Conservation (phyloP, 2,329 filamentous ascomycete genomes). For the Hypoxylon sp. region DNA sequence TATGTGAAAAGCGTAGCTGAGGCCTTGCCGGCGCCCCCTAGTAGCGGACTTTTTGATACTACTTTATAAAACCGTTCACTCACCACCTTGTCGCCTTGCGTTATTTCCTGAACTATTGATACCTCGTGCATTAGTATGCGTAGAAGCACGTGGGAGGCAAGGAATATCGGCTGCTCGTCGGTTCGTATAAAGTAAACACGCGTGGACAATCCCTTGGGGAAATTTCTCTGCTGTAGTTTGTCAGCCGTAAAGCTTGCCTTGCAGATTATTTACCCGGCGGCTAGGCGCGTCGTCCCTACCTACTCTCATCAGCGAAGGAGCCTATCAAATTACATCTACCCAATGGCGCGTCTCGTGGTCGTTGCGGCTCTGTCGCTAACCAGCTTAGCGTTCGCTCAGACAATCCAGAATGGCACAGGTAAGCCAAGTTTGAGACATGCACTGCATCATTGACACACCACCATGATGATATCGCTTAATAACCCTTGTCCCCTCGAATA, state of each 20-base stretch:
- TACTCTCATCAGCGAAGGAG: conserved; percentile 2
- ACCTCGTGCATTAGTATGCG: conserved; percentile 19
- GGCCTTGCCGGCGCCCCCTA: conserved; percentile 1
- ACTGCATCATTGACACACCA: conserved; percentile 6
- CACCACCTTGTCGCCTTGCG: no score
- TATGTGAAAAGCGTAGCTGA: conserved; percentile 15
- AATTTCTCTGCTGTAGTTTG: conserved; percentile 10
- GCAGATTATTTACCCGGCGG: conserved; percentile 13
- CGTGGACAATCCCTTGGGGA: conserved; percentile 25
- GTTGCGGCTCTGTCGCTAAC: conserved; percentile 33
- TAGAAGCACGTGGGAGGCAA: conserved; percentile 25
- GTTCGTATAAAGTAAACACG: conserved; percentile 28
- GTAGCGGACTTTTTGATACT: conserved; percentile 8
- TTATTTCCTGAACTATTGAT: conserved; percentile 22
- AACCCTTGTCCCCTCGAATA: conserved; percentile 17
- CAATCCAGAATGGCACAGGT: conserved; percentile 28
- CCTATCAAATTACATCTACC: conserved; percentile 10
- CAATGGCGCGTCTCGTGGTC: conserved; percentile 26
- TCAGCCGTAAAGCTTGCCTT: conserved; percentile 13
- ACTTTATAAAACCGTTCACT: no score
- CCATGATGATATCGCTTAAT: conserved; percentile 19
- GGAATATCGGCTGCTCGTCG: conserved; percentile 19
- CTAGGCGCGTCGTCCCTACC: conserved; percentile 1
- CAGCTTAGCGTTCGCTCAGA: conserved; percentile 32
- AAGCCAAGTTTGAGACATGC: conserved; percentile 19